Conservation (phyloP, 2,329 filamentous ascomycete genomes). For the Fusarium sp. region DNA sequence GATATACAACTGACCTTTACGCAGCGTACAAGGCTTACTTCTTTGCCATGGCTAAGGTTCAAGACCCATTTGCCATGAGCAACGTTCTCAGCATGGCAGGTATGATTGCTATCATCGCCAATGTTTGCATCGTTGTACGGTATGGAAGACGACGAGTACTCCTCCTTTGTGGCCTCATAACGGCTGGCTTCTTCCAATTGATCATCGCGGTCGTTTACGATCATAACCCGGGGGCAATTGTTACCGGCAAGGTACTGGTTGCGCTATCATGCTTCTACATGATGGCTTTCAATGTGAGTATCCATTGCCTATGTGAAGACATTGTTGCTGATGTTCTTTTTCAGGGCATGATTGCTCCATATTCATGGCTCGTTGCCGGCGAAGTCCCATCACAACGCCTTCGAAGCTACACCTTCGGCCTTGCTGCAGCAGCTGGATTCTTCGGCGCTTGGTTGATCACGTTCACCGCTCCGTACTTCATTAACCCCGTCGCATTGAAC, state of each 20-base stretch:
- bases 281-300: constrained; percentile 35
- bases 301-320: not conserved
- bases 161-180: constrained; percentile 13
- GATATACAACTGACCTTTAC: not conserved
- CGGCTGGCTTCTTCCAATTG: constrained; percentile 30
- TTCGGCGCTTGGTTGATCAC: constrained; percentile 39
- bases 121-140: constrained; percentile 34
- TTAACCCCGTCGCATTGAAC: constrained; percentile 36
- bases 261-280: constrained; percentile 39
- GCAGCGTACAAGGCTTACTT: constrained; percentile 41
- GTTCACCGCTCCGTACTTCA: constrained; percentile 40
- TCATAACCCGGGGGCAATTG: constrained; percentile 16
- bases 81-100: constrained; percentile 40
- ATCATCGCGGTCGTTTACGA: constrained; percentile 37
- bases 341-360: constrained; percentile 39
- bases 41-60: constrained; percentile 37
- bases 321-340: not conserved
- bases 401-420: constrained; percentile 37
- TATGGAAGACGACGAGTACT: constrained; percentile 34
- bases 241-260: constrained; percentile 35
- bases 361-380: constrained; percentile 38
- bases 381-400: constrained; percentile 40
- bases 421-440: constrained; percentile 33
- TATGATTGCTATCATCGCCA: constrained; percentile 34
- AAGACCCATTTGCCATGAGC: constrained; percentile 38